Evolutionary conservation across 2,329 filamentous ascomycete species (phyloP).

Genomic region (Diaporthe longicolla): DNA sequence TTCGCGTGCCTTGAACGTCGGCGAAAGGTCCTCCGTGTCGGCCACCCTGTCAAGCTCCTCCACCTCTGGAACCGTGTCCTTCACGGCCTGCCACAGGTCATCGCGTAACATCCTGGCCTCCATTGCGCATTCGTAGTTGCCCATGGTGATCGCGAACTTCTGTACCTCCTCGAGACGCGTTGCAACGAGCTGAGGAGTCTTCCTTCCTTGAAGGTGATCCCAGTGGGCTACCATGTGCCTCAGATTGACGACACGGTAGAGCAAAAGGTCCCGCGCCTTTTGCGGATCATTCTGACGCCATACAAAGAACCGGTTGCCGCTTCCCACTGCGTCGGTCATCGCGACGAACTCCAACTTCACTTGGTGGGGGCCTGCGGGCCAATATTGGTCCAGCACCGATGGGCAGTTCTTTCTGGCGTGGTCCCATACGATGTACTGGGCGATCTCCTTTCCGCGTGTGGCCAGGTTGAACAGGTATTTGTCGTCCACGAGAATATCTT

Average conservation of each 20-base stretch:
- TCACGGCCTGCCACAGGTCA: background rate
- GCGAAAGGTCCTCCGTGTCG: background rate
- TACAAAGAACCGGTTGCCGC: too few relatives aligned
- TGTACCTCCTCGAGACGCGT: background rate
- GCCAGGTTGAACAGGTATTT: background rate
- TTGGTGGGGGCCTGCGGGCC: background rate
- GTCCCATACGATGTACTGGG: background rate
- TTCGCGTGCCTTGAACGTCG: accelerated
- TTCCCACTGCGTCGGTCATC: background rate
- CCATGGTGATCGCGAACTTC: background rate
- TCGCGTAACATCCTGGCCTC: background rate
- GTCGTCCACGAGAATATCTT: background rate
- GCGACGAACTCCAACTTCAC: background rate
- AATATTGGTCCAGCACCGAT: accelerated
- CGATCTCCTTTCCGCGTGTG: background rate
- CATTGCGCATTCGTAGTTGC: background rate
- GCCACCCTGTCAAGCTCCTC: background rate
- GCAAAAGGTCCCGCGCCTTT: background rate
- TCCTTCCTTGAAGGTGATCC: accelerated
- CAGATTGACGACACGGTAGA: background rate
- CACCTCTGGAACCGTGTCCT: background rate
- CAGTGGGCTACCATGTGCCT: background rate
- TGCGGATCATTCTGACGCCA: background rate
- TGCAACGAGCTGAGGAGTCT: background rate
- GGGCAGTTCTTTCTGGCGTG: background rate